Evolutionary conservation across 192 early-diverging fungal genomes (phyloP).

Genomic region (Gamsiella multidivaricata): DNA sequence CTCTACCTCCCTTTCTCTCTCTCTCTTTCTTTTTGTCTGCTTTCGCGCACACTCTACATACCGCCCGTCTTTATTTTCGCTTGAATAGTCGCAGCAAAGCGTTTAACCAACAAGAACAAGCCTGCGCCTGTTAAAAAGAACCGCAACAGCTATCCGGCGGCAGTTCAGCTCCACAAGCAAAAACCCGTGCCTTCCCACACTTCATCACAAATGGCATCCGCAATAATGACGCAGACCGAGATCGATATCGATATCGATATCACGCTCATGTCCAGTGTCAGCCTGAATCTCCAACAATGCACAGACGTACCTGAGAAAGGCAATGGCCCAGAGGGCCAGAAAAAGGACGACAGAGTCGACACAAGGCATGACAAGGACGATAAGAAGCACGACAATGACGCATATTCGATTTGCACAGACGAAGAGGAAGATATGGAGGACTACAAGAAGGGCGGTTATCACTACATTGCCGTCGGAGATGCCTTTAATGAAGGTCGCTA

Average conservation of each 20-base stretch:
- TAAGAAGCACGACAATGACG: constrained; percentile 1
- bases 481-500: constrained; percentile 83
- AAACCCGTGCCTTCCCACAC: constrained; percentile 1
- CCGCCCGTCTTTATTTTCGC: too few species aligned
- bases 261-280: neutral
- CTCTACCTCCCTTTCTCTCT: too few species aligned
- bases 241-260: constrained; percentile 1
- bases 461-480: constrained; percentile 89
- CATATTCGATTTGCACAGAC: constrained; percentile 51
- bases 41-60: too few species aligned
- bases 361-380: neutral
- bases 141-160: neutral
- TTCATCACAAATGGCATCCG: constrained; percentile 4
- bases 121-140: neutral
- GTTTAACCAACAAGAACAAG: neutral
- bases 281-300: neutral
- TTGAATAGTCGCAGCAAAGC: neutral
- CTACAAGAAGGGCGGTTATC: constrained; percentile 95
- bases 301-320: neutral
- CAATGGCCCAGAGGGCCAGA: neutral
- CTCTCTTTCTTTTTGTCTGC: too few species aligned
- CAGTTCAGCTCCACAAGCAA: neutral
- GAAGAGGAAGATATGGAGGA: constrained; percentile 93
- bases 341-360: neutral
- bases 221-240: constrained; percentile 10